Evolutionary conservation across 495 filamentous ascomycete species (phyloP), one percentile per base, ranked within the genome.

Genomic region (Annulohypoxylon maeteangense): DNA sequence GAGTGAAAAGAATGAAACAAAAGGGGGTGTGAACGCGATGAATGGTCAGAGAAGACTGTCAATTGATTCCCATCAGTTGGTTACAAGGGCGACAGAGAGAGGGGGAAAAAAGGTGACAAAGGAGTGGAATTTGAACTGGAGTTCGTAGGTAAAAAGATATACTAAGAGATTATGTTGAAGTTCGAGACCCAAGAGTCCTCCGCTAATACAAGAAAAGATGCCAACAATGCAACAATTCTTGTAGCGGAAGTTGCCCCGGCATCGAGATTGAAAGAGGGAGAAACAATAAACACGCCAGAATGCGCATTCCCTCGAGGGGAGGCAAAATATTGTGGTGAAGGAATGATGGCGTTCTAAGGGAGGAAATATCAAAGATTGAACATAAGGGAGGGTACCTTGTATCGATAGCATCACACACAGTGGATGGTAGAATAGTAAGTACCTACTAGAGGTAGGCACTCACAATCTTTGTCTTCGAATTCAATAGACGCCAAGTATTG

Each of bases 291-390:
- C 16, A 62, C 11, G 22, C 22, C 38, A 67, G 74, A 73, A 63
- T 67, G 74, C 40, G 65, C 61, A 62, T 69, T 55, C 71, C 56
- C 12, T 51, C 42, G 3, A 20, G 54, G 20, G 53, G 31, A 32
- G 23, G 42, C 58, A 47, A 65, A 34, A 47, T 22, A 45, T 32
- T n/a, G 47, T 50, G 29, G 59, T 59, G 69, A 74, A 75, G 70
- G 75, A 77, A 77, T 75, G 73, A 69, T 65, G 57, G 62, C 50
- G 67, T 54, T 51, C 11, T 14, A 70, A 70, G 70, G 73, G 62
- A 64, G 54, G 57, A 47, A 73, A 57, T 22, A 48, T 62, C 31
- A 42, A 60, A 67, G 61, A 59, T 70, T 29, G 36, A 68, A 66
- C 32, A 66, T 29, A 66, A 68, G 71, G 66, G 67, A 72, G 60